Evolutionary conservation across 163 green algal species (phyloP).

Genomic region (Scenedesmus sp.): DNA sequence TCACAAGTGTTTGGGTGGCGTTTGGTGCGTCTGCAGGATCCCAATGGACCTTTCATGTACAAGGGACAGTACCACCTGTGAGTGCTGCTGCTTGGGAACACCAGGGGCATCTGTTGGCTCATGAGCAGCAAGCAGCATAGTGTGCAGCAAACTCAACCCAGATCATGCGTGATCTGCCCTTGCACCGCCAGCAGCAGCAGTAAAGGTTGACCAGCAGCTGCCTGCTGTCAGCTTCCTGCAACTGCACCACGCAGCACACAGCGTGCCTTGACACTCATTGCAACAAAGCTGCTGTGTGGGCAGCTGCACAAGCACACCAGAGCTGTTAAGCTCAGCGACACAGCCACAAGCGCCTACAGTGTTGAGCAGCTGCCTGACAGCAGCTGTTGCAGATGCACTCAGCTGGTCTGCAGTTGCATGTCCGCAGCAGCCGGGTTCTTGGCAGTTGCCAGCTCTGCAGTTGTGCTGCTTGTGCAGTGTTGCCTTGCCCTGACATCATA

Average conservation of each 20-base stretch:
- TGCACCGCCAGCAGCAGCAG: background rate
- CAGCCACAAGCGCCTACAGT: background rate
- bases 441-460: background rate
- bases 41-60: constrained; percentile 59
- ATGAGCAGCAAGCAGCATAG: background rate
- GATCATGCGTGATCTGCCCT: background rate
- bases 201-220: background rate
- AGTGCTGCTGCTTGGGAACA: constrained; percentile 10
- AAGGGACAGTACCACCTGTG: constrained; percentile 65
- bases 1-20: background rate
- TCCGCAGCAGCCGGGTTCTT: background rate
- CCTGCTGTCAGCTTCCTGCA: background rate
- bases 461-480: background rate
- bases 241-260: background rate
- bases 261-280: background rate
- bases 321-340: background rate
- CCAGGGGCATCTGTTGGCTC: background rate
- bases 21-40: background rate
- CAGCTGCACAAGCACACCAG: background rate
- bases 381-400: background rate
- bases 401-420: background rate
- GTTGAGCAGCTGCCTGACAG: background rate
- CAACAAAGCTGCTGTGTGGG: background rate
- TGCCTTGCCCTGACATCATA: background rate
- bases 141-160: background rate